phyloP scores from a whole-genome alignment of 305 asterid species.

The Solanum chacoense region DNA sequence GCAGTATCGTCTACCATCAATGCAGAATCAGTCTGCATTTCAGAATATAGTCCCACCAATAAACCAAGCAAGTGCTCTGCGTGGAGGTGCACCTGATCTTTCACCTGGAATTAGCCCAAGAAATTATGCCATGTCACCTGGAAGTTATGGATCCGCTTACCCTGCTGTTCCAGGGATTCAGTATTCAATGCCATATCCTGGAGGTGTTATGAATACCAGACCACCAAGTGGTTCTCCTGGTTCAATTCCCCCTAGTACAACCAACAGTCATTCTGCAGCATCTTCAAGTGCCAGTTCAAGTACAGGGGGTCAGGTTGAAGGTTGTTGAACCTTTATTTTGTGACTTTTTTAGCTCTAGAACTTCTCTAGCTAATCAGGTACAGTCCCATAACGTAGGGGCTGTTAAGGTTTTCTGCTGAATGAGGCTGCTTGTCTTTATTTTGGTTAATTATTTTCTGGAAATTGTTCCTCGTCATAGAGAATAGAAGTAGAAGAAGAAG shows the following conservation, averaged over 20 bases:
- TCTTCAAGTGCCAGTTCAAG: conserved; percentile 66
- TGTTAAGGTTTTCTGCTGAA: not conserved
- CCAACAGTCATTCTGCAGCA: conserved; percentile 66
- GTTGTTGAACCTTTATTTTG: conserved; percentile 23
- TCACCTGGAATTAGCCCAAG: conserved; percentile 49
- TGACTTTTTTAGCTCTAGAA: not conserved
- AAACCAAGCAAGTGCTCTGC: conserved; percentile 51
- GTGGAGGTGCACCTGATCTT: conserved; percentile 40
- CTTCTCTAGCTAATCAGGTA: not conserved
- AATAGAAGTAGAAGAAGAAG: not conserved
- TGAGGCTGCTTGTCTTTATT: not conserved
- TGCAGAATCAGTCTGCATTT: conserved; percentile 62
- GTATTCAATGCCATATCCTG: conserved; percentile 58
- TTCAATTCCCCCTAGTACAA: conserved; percentile 40
- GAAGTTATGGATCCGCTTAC: conserved; percentile 47
- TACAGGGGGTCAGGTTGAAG: conserved; percentile 75
- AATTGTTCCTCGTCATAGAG: not conserved
- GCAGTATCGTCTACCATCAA: conserved; percentile 61
- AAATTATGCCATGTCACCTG: conserved; percentile 50
- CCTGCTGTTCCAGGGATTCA: conserved; percentile 50
- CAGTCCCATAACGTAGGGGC: not conserved
- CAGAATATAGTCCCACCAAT: conserved; percentile 56
- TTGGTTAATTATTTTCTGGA: not conserved
- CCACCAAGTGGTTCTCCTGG: conserved; percentile 20
- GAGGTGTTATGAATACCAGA: conserved; percentile 30